Base-by-base conservation (phyloP, 148 eudicot genomes). In the Mesembryanthemum crystallinum region DNA sequence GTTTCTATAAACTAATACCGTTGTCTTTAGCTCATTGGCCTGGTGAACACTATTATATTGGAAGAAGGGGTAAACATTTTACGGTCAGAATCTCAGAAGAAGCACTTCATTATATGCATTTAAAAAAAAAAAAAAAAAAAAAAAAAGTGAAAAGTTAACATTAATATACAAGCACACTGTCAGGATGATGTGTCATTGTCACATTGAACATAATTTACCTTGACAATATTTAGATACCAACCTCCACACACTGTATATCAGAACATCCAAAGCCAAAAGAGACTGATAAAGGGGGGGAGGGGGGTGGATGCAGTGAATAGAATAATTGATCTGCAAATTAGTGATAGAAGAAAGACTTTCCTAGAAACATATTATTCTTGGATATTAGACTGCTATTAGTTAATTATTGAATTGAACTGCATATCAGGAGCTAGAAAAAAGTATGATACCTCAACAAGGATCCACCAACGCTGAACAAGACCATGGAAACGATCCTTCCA, bases 401-500 rank as follows among this genome's bases (percentile, higher is more conserved):
- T 29, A 32, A 39, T 13, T 54, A 63, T 39, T 30, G 39, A 51
- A 47, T 55, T 71, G 43, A 12, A 70, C 20, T 29, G 33, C 37
- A 60, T 60, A 49, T 33, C 55, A 81, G 33, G 69, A 81, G 63
- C 61, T 55, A 23, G 45, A 59, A 49, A 59, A 45, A 59, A 81
- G 52, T 23, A 71, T 8, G 43, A 67, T 29, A 91, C 98, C 99
- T 96, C 99, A 78, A 96, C 99, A 77, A 96, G 88, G 80, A 96
- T 96, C 98, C 94, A 96, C 99, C 99, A 96, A 42, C 90, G 89
- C 80, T 75, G 88, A 24, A 90, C 89, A 79, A 85, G 82, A 76
- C 99, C 99, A 85, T 96, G 99, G 81, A 88, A 92, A 47, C 97
- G 99, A 84, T 96, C 99, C 82, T 96, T 96, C 99, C 99, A 96